Base-by-base conservation (phyloP, 257 asterid genomes). In the Solanum paucissectum region DNA sequence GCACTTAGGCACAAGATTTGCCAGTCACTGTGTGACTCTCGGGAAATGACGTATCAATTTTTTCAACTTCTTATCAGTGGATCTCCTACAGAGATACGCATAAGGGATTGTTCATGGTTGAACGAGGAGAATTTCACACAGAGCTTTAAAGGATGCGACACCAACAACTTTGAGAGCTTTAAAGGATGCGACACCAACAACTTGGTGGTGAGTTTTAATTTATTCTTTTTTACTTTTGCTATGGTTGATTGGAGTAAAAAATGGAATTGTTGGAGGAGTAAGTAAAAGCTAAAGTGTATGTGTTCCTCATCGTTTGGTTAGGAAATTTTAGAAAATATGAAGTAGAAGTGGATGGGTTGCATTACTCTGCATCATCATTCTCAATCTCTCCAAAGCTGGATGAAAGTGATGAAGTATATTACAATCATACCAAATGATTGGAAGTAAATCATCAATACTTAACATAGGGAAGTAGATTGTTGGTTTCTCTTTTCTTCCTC, bases 91-190 rank as follows among this genome's bases (percentile, higher is more conserved):
- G 98, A 97, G 95, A 92, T 97, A 77, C 95, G 93, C 69, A 5
- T 97, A 66, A 88, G 93, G 92, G 98, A 95, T 72, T 95, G 99
- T 90, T 97, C 99, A 7, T 97, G 98, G 99, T 87, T 97, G 87
- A 87, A 95, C 36, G 99, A 97, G 91, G 98, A 95, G 29, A 90
- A 88, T 32, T 94, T 97, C 89, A 88, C 85, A 27, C 91, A 88
- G 92, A 86, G 84, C 88, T 95, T 95, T 91, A 90, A 91, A 90
- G 92, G 92, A 81, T 89, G 93, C 76, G 86, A 92, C 72, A 86
- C 92, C 88, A 93, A 91, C 93, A 94, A 91, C 89, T 85, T 97
- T 49, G 60, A 88, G 93, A 86, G 84, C 87, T 95, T 95, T 91
- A 90, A 92, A 90, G 92, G 92, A 81, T 89, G 93, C 83, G 86